Base-by-base conservation (phyloP, 495 filamentous ascomycete species). In the Aspergillus diversus region DNA sequence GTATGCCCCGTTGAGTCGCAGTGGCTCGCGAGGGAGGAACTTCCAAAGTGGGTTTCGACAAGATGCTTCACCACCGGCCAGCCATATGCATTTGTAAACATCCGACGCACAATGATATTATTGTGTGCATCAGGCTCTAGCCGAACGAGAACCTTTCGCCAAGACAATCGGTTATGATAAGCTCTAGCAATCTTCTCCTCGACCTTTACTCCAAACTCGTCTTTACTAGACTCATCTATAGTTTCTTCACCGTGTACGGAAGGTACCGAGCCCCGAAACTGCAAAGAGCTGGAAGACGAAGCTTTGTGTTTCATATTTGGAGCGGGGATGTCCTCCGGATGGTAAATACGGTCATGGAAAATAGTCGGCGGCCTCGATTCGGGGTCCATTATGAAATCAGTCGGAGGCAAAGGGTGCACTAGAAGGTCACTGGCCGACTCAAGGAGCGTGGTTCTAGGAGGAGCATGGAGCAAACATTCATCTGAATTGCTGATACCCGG, bases 91-190 rank as follows among this genome's bases (percentile, higher is more conserved):
- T 99, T 99, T 60, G 93, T 89, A 66, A 99, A 98, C 86, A 91
- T 94, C 34, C 95, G 87, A 32, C 95, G 89, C 17, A 99, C 95
- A 61, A 97, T 89, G 60, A 99, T 94, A 72, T 99, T 99, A 75
- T 99, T 99, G 74, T 99, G 95, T 3, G 95, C 95, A 80, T 99
- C 95, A 1, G 95, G 95, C 71, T 99, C 95, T 8, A 99, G 82
- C 48, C 93, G 87, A 21, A 98, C 95, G 9, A 99, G 86, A 4
- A 98, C 95, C 72, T 99, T 99, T 11, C 95, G 89, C 95, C 95
- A 99, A 5, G 90, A 89, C 17, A 99, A 77, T 64, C 89, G 90
- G 7, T 86, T 84, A 71, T 99, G 95, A 73, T 98, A 99, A 46
- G 93, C 95, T 51, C 95, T 84, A 2, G 95, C 94, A 59, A 99